A percentile compares a stretch with the other conserved stretches of the same genome.
Evolutionary conservation across 495 filamentous ascomycete genomes (phyloP).

Genomic region (Penicillium maclennaniae): DNA sequence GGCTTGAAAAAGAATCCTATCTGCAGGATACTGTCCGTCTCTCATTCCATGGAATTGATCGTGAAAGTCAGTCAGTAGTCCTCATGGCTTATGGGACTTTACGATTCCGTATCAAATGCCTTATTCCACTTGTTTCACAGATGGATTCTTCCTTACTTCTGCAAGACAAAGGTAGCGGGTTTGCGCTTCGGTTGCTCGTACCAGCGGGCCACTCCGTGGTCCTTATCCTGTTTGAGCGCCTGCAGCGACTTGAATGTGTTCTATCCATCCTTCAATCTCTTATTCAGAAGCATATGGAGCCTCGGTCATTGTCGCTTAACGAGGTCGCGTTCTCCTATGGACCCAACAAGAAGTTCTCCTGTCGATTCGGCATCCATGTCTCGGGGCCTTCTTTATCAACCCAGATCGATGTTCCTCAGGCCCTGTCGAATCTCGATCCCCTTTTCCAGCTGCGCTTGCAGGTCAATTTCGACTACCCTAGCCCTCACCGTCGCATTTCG

Average conservation of each 20-base stretch:
- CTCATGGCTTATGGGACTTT: slow-evolving; percentile 40
- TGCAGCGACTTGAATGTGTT: slow-evolving; percentile 42
- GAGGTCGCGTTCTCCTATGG: slow-evolving; percentile 39
- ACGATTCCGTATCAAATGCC: slow-evolving; percentile 20
- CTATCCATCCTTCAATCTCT: slow-evolving; percentile 40
- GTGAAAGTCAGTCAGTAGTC: slow-evolving; percentile 27
- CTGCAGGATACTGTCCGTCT: slow-evolving; percentile 38
- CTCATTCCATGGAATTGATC: slow-evolving; percentile 41
- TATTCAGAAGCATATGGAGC: slow-evolving; percentile 31
- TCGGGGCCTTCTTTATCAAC: slow-evolving; percentile 13
- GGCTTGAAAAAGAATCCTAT: slow-evolving; percentile 26
- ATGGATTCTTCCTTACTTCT: slow-evolving; percentile 32
- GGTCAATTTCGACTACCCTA: slow-evolving; percentile 54
- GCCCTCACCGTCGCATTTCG: slow-evolving; percentile 72
- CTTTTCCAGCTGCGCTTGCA: slow-evolving; percentile 31
- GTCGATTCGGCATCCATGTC: slow-evolving; percentile 30
- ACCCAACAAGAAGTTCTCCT: slow-evolving; percentile 23
- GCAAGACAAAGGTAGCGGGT: slow-evolving; percentile 31
- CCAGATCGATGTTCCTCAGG: slow-evolving; percentile 21
- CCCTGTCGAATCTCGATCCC: slow-evolving; percentile 21
- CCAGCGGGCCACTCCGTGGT: slow-evolving; percentile 37
- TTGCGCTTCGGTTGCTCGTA: slow-evolving; percentile 40
- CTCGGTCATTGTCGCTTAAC: slow-evolving; percentile 34
- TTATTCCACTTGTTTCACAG: slow-evolving; percentile 26
- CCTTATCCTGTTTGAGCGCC: slow-evolving; percentile 31